Conservation (phyloP, 176 grass and related monocot species). For the Musa itinerans region DNA sequence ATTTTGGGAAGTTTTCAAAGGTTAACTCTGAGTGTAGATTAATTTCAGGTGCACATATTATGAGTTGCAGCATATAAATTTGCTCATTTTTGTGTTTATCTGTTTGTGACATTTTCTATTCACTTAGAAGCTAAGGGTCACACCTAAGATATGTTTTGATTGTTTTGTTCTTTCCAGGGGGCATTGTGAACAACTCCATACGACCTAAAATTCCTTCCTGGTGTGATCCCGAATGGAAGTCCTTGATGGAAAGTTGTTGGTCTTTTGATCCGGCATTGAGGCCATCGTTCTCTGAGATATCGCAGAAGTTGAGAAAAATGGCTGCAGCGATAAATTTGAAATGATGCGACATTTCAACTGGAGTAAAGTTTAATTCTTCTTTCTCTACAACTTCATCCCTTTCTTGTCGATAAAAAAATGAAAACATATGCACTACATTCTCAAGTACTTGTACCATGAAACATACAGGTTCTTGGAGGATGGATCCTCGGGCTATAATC, state of each 20-base stretch:
- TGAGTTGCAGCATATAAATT: too few relatives aligned
- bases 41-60: not conserved
- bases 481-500: not conserved
- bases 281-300: conserved; percentile 91
- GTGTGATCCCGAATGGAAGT: conserved; percentile 99
- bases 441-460: not conserved
- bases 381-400: not conserved
- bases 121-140: too few relatives aligned
- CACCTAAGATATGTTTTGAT: not conserved
- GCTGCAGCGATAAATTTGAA: conserved; percentile 75
- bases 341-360: conserved; percentile 17
- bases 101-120: too few relatives aligned
- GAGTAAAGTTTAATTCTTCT: not conserved
- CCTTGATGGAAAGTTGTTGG: conserved; percentile 88
- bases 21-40: not conserved
- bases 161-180: conserved; percentile 35
- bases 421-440: not conserved
- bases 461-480: not conserved
- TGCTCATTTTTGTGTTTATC: too few relatives aligned
- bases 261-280: conserved; percentile 59
- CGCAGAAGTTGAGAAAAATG: conserved; percentile 90
- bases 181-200: conserved; percentile 64
- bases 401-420: not conserved
- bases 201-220: conserved; percentile 84
- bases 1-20: not conserved